These are phyloP conservation scores for Rozella allomycis DNA, from an alignment of 371 early-diverging fungal genomes.

Conservation along the genomic window DNA sequence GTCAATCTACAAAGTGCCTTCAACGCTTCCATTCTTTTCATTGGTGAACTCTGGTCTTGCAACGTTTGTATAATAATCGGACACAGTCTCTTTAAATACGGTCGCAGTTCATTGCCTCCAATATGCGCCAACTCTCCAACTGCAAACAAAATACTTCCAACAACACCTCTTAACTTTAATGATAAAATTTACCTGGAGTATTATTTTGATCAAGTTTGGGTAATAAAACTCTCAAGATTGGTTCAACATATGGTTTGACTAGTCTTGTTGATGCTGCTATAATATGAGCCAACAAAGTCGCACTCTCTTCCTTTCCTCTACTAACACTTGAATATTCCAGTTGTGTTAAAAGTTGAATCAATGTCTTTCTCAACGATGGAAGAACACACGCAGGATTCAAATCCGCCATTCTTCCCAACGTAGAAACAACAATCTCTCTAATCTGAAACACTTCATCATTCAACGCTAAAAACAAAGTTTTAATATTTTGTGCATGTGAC, in stretches of 20 bases:
- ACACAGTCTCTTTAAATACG: conserved; percentile 58
- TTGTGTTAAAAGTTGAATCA: conserved; percentile 74
- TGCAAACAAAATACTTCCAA: conserved; percentile 55
- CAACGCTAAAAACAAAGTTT: conserved; percentile 62
- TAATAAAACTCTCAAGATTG: conserved; percentile 57
- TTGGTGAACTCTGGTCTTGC: conserved; percentile 62
- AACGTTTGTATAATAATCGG: conserved; percentile 70
- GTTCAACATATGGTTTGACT: conserved; percentile 75
- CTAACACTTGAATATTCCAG: conserved; percentile 65
- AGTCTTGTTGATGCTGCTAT: conserved; percentile 53
- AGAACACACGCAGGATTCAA: conserved; percentile 83
- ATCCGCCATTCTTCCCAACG: conserved; percentile 63
- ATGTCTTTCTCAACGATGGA: conserved; percentile 58
- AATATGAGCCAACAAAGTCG: conserved; percentile 44
- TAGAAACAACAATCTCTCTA: conserved; percentile 54
- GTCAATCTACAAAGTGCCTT: conserved; percentile 62
- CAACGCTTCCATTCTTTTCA: conserved; percentile 48
- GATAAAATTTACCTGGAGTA: no score
- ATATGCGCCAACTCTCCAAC: conserved; percentile 72
- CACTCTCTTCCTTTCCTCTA: conserved; percentile 73
- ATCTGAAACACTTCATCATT: conserved; percentile 85
- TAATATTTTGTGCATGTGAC: conserved; percentile 71
- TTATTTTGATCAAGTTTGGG: conserved; percentile 58
- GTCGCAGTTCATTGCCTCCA: conserved; percentile 58
- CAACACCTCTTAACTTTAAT: no score